Conservation (phyloP, 805 yeast genomes). For the Kregervanrija delftensis region DNA sequence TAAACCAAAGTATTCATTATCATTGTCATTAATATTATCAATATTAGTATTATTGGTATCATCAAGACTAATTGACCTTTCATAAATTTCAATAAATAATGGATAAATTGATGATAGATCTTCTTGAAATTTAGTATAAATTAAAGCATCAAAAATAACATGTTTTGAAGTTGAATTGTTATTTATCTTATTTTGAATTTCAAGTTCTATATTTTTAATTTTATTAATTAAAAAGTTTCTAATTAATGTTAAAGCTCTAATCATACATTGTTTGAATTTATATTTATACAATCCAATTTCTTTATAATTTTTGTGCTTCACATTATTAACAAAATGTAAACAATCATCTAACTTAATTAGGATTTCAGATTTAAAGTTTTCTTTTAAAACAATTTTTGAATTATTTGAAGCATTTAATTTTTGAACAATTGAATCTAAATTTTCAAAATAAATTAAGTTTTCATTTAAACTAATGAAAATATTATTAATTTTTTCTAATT, state of each 20-base stretch:
- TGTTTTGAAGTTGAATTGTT: conserved; percentile 11
- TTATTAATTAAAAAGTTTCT: conserved; percentile 55
- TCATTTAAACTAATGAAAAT: conserved; percentile 39
- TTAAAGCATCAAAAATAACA: conserved; percentile 52
- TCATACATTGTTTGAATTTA: conserved; percentile 76
- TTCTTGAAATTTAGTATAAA: conserved; percentile 56
- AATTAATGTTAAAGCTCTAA: conserved; percentile 70
- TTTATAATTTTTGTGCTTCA: conserved; percentile 45
- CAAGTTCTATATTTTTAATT: conserved; percentile 29
- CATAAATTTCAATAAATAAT: conserved; percentile 23
- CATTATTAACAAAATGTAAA: conserved; percentile 47
- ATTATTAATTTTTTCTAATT: conserved; percentile 35
- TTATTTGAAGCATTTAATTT: conserved; percentile 56
- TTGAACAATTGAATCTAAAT: conserved; percentile 62
- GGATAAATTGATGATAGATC: conserved; percentile 15
- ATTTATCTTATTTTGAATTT: conserved; percentile 13
- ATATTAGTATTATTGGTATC: conserved; percentile 10
- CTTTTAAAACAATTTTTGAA: conserved; percentile 60
- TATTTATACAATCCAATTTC: conserved; percentile 64
- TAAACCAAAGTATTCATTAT: conserved; percentile 56
- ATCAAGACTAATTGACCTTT: background rate
- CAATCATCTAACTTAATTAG: conserved; percentile 60
- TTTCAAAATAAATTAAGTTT: conserved; percentile 57
- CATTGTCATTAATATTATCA: conserved; percentile 10
- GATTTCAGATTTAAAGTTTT: conserved; percentile 44